Evolutionary conservation across 2,329 filamentous ascomycete species (phyloP), one percentile per base, ranked within the genome.

Genomic region (Phyllosticta citrichinensis): DNA sequence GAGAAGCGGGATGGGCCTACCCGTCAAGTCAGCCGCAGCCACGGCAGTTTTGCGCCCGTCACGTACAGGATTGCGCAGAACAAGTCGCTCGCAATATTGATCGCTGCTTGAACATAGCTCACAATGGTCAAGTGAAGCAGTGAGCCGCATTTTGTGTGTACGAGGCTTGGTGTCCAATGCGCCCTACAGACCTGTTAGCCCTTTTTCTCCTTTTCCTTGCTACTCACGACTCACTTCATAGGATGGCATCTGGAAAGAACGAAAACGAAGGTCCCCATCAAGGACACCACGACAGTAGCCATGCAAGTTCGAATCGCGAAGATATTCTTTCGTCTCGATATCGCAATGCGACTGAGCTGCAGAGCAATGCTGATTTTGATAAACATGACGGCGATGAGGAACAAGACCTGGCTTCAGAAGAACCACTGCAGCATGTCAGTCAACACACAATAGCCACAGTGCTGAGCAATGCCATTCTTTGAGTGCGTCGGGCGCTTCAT

Each of bases 21-120:
- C 27, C 5, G 27, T 60, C 52, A 55, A 25, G 12, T 22, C 11
- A 35, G 22, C 12, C 11, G 11, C 27, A 6, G 4, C 5, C 14
- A 11, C 12, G 9, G 19, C 1, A 40, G 19, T 30, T 40, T 30
- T 40, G 27, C 27, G 8, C 20, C 12, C 5, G 2, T 8, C 5
- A 61, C 68, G 60, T 54, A 70, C 65, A 73, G 65, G 3, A 73
- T 59, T 0, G 71, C 71, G 20, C 68, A 71, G 55, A 70, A 70
- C 71, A 71, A 74, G 40, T 74, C 72, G 0, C 69, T 71, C 17
- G 67, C 61, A 20, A 74, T 74, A 55, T 74, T 74, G 33, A 73
- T 66, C 1, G 70, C 69, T 2, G 54, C 52, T 22, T 61, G 55
- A 5, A 19, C 14, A 40, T 56, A 57, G 55, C 59, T 61, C 47